Evolutionary conservation across 1,284 basidiomycete genomes (phyloP).

Genomic region (Cryptococcus deneoformans): DNA sequence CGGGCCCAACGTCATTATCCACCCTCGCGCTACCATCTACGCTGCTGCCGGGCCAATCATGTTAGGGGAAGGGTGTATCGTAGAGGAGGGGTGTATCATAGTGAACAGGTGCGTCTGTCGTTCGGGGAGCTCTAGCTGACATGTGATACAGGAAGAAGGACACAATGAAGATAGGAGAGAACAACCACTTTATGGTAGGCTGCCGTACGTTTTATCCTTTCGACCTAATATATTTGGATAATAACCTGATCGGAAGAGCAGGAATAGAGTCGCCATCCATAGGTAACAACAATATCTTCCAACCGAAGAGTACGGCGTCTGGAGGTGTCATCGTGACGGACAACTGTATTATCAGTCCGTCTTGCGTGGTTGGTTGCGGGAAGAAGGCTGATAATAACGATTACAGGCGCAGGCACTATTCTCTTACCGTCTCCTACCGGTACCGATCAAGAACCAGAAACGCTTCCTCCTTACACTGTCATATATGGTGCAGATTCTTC

Average conservation of each 20-base stretch:
- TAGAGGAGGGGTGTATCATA: constrained; percentile 86
- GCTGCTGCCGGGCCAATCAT: constrained; percentile 82
- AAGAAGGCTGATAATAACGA: background rate
- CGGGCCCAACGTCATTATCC: constrained; percentile 81
- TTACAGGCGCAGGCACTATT: constrained; percentile 13
- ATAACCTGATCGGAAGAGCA: constrained; percentile 36
- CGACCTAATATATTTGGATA: background rate
- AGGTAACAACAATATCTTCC: constrained; percentile 80
- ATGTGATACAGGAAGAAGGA: background rate
- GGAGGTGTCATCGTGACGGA: constrained; percentile 72
- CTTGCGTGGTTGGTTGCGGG: background rate
- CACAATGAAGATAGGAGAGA: constrained; percentile 66
- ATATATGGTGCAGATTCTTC: constrained; percentile 74
- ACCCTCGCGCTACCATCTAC: constrained; percentile 87
- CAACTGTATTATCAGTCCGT: constrained; percentile 75
- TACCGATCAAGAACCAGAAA: constrained; percentile 55
- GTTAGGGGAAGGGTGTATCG: constrained; percentile 81
- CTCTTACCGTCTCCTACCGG: constrained; percentile 8
- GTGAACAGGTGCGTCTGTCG: constrained; percentile 57
- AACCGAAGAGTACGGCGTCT: constrained; percentile 72
- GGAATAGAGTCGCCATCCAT: constrained; percentile 80
- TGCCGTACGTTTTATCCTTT: constrained; percentile 60
- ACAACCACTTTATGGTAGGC: constrained; percentile 90
- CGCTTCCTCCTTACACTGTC: constrained; percentile 78
- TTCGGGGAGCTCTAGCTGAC: background rate